Conservation (phyloP, 495 filamentous ascomycete species). For the Podospora fimiseda region DNA sequence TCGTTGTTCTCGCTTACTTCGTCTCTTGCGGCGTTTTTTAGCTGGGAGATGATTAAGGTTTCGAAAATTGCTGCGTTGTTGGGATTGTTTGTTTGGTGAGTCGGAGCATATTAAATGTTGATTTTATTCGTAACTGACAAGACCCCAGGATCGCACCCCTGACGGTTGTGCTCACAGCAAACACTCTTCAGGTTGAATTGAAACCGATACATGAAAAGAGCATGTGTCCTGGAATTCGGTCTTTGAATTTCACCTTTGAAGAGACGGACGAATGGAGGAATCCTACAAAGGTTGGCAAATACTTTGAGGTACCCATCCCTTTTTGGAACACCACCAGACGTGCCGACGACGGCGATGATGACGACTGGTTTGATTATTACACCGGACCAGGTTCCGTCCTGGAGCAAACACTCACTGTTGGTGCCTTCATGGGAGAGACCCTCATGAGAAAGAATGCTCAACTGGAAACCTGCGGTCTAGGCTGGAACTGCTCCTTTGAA, state of each 20-base stretch:
- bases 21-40: slow-evolving; percentile 23
- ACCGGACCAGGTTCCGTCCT: slow-evolving; percentile 23
- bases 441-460: slow-evolving; percentile 20
- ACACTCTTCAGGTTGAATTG: slow-evolving; percentile 30
- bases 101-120: background rate
- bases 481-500: slow-evolving; percentile 33
- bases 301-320: slow-evolving; percentile 24
- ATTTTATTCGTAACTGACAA: background rate
- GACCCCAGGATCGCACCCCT: slow-evolving; percentile 24
- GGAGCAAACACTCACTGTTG: slow-evolving; percentile 21
- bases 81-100: slow-evolving; percentile 31
- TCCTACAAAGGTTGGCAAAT: slow-evolving; percentile 20
- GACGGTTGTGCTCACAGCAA: slow-evolving; percentile 32
- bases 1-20: slow-evolving; percentile 32
- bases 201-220: slow-evolving; percentile 6
- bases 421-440: slow-evolving; percentile 26
- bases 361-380: slow-evolving; percentile 35
- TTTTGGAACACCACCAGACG: slow-evolving; percentile 32
- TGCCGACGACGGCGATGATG: slow-evolving; percentile 1
- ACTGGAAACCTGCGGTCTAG: slow-evolving; percentile 29
- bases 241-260: slow-evolving; percentile 32
- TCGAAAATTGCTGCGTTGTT: slow-evolving; percentile 29
- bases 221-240: slow-evolving; percentile 25
- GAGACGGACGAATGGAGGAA: slow-evolving; percentile 31
- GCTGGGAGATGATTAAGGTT: slow-evolving; percentile 27